Evolutionary conservation across 2,329 filamentous ascomycete species (phyloP).

Genomic region (Cercospora citrullina): DNA sequence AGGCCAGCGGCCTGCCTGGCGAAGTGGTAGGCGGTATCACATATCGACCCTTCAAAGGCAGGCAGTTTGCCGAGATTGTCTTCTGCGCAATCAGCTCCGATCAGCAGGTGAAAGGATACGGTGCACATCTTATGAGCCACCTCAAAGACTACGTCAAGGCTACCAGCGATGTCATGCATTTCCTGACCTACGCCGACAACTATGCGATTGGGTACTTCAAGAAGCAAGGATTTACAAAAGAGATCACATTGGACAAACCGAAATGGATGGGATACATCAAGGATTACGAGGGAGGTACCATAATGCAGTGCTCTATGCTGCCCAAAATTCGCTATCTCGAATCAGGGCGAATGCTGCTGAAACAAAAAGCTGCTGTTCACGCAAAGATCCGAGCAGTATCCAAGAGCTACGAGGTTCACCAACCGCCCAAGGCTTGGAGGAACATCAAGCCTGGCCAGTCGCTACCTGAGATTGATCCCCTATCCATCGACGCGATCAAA

Average conservation of each 20-base stretch:
- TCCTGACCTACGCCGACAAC: conserved; percentile 97
- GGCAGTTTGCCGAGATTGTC: conserved; percentile 95
- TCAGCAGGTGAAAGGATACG: conserved; percentile 98
- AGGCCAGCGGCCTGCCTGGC: conserved; percentile 34
- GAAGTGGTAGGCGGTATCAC: conserved; percentile 75
- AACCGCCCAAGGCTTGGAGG: conserved; percentile 82
- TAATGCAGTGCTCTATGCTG: conserved; percentile 99
- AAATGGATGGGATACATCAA: conserved; percentile 99
- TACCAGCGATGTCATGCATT: conserved; percentile 96
- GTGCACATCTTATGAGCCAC: conserved; percentile 96
- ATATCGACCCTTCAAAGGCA: conserved; percentile 88
- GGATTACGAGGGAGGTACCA: conserved; percentile 97
- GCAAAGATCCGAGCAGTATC: conserved; percentile 93
- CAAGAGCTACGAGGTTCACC: conserved; percentile 82
- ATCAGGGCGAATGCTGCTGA: conserved; percentile 86
- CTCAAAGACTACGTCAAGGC: conserved; percentile 98
- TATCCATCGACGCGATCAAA: conserved; percentile 82
- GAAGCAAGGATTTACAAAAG: conserved; percentile 98
- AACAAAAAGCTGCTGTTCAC: conserved; percentile 93
- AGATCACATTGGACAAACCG: conserved; percentile 85
- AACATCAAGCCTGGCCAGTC: conserved; percentile 53
- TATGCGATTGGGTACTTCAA: conserved; percentile 99
- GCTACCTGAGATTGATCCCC: conserved; percentile 73
- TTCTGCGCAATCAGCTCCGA: conserved; percentile 98
- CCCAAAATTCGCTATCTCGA: conserved; percentile 93